Percentiles rank a stretch among this genome's conserved stretches.
phyloP scores from a whole-genome alignment of 2,329 filamentous ascomycete species.

The Leptographium procerum region DNA sequence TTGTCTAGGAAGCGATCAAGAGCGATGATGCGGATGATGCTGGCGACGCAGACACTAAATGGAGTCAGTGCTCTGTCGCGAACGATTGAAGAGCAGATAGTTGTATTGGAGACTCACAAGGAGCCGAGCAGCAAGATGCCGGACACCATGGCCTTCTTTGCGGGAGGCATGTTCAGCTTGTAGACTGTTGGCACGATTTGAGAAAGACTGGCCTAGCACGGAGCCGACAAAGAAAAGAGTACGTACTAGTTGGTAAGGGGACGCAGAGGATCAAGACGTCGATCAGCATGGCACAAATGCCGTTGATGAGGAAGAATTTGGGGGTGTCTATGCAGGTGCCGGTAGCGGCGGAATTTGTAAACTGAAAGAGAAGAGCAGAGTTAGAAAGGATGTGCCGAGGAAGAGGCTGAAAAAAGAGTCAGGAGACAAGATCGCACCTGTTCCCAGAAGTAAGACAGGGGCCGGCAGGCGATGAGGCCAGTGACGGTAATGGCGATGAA shows the following conservation, averaged over 20 bases:
- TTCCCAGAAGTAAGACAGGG: neutral
- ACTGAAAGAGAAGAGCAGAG: neutral
- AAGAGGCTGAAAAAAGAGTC: too few relatives aligned
- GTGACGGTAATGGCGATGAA: neutral
- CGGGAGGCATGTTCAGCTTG: neutral
- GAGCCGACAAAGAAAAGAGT: neutral
- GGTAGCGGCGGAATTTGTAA: neutral
- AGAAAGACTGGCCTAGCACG: neutral
- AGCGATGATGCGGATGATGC: neutral
- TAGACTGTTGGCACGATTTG: neutral
- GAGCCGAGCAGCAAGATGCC: neutral
- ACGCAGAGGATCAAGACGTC: neutral
- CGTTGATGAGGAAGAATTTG: neutral
- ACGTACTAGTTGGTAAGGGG: neutral
- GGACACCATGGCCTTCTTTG: neutral
- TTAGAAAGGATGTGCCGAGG: neutral
- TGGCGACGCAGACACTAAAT: neutral
- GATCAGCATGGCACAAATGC: slow-evolving; percentile 1
- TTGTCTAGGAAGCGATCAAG: neutral
- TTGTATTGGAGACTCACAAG: neutral
- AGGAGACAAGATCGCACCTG: neutral
- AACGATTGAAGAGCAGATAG: neutral
- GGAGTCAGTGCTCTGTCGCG: neutral
- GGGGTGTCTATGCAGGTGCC: neutral
- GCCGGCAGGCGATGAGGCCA: neutral